Conservation (phyloP, 169 alveolate species). For the Eimeria brunetti region DNA sequence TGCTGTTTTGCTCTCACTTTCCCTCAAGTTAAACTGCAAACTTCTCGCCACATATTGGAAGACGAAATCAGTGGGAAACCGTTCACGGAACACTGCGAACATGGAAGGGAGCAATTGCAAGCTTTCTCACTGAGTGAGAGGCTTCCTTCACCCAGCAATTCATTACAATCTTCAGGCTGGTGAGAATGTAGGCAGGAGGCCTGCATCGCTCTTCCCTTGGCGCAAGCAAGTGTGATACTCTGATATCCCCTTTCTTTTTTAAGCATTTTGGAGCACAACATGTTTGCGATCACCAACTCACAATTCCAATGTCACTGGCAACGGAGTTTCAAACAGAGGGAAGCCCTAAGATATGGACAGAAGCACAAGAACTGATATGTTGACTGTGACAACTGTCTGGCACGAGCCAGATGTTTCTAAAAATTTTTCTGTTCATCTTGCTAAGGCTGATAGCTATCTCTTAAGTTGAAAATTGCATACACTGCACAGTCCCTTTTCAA, state of each 20-base stretch:
- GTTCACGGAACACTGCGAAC: not conserved
- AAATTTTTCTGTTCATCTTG: not conserved
- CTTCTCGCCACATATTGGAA: not conserved
- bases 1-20: conserved; percentile 26
- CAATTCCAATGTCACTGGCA: too few relatives aligned
- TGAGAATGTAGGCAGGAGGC: not conserved
- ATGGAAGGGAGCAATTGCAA: not conserved
- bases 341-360: too few relatives aligned
- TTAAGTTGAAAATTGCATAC: too few relatives aligned
- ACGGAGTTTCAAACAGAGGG: too few relatives aligned
- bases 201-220: not conserved
- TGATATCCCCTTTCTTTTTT: too few relatives aligned
- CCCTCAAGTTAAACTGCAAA: not conserved
- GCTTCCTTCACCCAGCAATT: not conserved
- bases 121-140: not conserved
- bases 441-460: not conserved
- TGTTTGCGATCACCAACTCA: too few relatives aligned
- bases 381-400: too few relatives aligned
- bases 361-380: too few relatives aligned
- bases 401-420: too few relatives aligned
- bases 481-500: not conserved
- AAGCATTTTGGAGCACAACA: too few relatives aligned
- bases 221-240: not conserved
- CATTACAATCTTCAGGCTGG: not conserved
- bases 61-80: not conserved